Conservation (phyloP, 2,329 filamentous ascomycete genomes). For the Colletotrichum sojae region DNA sequence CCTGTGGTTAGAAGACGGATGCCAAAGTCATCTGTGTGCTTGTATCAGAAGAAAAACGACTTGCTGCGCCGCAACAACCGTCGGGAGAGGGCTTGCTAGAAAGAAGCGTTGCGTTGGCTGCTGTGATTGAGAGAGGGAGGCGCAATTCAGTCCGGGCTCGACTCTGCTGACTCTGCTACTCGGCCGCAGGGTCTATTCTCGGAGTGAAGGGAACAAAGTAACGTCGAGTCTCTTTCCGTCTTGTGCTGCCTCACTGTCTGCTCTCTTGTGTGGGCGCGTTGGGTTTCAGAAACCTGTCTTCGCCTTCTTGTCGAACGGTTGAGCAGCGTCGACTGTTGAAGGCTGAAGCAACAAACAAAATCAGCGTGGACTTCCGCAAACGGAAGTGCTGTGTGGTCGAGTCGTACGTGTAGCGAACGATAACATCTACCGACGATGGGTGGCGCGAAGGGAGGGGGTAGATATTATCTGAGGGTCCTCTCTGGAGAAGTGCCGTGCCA, state of each 20-base stretch:
- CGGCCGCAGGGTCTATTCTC: not conserved
- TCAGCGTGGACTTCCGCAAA: not conserved
- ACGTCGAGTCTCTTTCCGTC: not conserved
- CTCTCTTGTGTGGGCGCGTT: not conserved
- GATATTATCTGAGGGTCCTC: not conserved
- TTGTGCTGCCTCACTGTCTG: not conserved
- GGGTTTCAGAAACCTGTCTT: not conserved
- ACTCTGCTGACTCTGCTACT: not conserved
- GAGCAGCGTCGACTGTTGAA: too few relatives aligned
- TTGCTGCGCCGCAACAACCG: slow-evolving; percentile 2
- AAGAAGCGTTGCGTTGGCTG: not conserved
- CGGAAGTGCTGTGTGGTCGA: not conserved
- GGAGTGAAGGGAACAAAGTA: too few relatives aligned
- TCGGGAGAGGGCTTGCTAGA: not conserved
- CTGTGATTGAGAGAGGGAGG: not conserved
- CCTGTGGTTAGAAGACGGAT: too few relatives aligned
- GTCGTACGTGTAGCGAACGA: not conserved
- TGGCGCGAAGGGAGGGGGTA: not conserved
- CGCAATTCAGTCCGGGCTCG: not conserved
- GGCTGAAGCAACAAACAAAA: too few relatives aligned
- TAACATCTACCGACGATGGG: not conserved
- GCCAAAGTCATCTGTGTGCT: not conserved
- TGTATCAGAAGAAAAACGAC: not conserved
- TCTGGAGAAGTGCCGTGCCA: not conserved
- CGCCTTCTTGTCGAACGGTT: slow-evolving; percentile 2